Conservation (phyloP, 73 alveolate species). For the Tetrahymena borealis region DNA sequence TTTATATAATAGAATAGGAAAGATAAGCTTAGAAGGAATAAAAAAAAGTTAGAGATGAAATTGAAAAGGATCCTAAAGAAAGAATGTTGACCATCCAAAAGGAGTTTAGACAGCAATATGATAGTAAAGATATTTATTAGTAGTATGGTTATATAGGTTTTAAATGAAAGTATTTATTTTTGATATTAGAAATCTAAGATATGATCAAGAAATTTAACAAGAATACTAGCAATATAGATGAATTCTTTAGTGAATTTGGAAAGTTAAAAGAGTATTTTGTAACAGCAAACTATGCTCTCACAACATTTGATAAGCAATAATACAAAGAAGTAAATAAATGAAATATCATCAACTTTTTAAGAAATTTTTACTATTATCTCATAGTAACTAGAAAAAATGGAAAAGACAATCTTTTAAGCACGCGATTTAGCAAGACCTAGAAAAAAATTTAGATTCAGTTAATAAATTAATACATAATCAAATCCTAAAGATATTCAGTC, state of each 20-base stretch:
- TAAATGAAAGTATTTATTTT: neutral
- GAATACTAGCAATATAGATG: neutral
- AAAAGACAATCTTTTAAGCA: slow-evolving; percentile 13
- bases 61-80: slow-evolving; percentile 37
- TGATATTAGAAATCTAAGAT: neutral
- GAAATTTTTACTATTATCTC: neutral
- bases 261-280: slow-evolving; percentile 16
- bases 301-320: slow-evolving; percentile 28
- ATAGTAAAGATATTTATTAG: slow-evolving; percentile 4
- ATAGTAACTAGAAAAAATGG: slow-evolving; percentile 30
- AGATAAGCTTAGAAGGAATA: neutral
- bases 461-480: neutral
- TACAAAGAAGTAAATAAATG: slow-evolving; percentile 30
- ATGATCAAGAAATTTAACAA: slow-evolving; percentile 17
- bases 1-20: neutral
- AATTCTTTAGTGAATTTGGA: slow-evolving; percentile 21
- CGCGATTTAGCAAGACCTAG: slow-evolving; percentile 12
- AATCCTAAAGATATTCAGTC: neutral
- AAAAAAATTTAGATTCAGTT: slow-evolving; percentile 21
- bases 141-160: no score
- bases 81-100: slow-evolving; percentile 20
- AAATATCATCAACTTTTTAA: neutral
- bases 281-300: slow-evolving; percentile 24
- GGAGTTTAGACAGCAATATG: slow-evolving; percentile 22
- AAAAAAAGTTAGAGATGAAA: neutral